Evolutionary conservation across 768 basidiomycete genomes (phyloP).

Genomic region (Suillus subaureus): DNA sequence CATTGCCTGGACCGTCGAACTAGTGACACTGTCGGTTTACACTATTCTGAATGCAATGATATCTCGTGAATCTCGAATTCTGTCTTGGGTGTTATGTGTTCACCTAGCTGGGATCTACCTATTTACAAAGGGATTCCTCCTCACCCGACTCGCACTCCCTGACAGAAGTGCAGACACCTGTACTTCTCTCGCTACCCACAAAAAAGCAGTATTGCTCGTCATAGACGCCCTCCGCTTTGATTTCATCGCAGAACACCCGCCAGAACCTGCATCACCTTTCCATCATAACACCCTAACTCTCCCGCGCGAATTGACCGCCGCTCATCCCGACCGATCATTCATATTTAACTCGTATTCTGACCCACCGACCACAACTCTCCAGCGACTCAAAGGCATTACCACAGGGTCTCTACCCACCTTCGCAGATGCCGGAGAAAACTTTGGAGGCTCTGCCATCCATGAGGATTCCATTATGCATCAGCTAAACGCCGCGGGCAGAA

Average conservation of each 20-base stretch:
- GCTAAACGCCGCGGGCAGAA: constrained; percentile 57
- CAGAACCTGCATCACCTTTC: constrained; percentile 56
- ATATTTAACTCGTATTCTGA: constrained; percentile 91
- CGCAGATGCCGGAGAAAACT: constrained; percentile 90
- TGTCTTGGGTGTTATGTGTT: constrained; percentile 63
- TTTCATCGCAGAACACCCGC: constrained; percentile 76
- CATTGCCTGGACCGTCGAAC: too few species aligned
- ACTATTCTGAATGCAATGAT: constrained; percentile 16
- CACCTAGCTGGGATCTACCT: constrained; percentile 84
- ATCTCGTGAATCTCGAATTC: constrained; percentile 25
- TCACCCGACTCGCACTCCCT: constrained; percentile 57
- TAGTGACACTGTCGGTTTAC: too few species aligned
- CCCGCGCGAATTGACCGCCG: constrained; percentile 68
- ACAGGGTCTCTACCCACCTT: constrained; percentile 97
- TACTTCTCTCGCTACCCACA: constrained; percentile 57
- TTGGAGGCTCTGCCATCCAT: constrained; percentile 80
- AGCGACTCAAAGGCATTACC: constrained; percentile 92
- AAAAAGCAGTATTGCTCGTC: constrained; percentile 79
- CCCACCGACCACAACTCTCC: constrained; percentile 93
- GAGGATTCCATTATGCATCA: constrained; percentile 92
- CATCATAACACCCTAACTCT: constrained; percentile 85
- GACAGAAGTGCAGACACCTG: constrained; percentile 39
- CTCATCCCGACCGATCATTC: constrained; percentile 72
- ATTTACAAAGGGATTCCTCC: constrained; percentile 90
- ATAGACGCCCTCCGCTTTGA: constrained; percentile 95